A percentile compares a stretch with the other conserved stretches of the same genome.
These are phyloP conservation scores for Stipa capillata DNA, from an alignment of 176 grass and related monocot species.

Conservation along the genomic window DNA sequence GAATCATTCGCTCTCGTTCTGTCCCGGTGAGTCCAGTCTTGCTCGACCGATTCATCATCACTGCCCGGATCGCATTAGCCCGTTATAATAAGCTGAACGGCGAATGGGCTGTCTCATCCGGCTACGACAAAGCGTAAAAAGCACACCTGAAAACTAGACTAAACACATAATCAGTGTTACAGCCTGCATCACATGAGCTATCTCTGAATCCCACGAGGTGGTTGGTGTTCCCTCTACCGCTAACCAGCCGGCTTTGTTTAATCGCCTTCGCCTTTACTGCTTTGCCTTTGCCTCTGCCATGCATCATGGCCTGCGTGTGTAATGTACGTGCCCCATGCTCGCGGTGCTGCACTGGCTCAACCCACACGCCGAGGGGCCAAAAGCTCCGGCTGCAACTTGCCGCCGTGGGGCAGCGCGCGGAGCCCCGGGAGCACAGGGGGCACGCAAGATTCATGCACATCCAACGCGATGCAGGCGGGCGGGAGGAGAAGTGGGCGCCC, in stretches of 20 bases:
- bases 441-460: slow-evolving; percentile 55
- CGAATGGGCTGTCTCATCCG: slow-evolving; percentile 17
- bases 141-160: neutral
- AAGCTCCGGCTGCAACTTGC: slow-evolving; percentile 16
- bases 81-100: neutral
- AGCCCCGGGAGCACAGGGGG: slow-evolving; percentile 15
- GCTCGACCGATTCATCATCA: neutral
- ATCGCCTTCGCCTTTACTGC: neutral
- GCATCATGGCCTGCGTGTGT: neutral
- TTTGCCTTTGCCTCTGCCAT: neutral
- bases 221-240: slow-evolving; percentile 12
- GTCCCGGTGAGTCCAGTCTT: neutral
- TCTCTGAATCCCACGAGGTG: slow-evolving; percentile 5
- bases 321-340: neutral
- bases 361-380: slow-evolving; percentile 23
- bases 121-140: slow-evolving; percentile 13
- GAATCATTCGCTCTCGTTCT: slow-evolving; percentile 12
- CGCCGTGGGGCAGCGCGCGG: neutral
- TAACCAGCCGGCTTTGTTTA: slow-evolving; percentile 17
- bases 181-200: slow-evolving; percentile 3
- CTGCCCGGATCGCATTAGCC: slow-evolving; percentile 19
- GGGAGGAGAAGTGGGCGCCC: neutral
- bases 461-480: slow-evolving; percentile 27
- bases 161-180: neutral
- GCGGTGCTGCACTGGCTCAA: slow-evolving; percentile 2